phyloP scores from a whole-genome alignment of 148 eudicot genomes.

The Agrostemma githago region DNA sequence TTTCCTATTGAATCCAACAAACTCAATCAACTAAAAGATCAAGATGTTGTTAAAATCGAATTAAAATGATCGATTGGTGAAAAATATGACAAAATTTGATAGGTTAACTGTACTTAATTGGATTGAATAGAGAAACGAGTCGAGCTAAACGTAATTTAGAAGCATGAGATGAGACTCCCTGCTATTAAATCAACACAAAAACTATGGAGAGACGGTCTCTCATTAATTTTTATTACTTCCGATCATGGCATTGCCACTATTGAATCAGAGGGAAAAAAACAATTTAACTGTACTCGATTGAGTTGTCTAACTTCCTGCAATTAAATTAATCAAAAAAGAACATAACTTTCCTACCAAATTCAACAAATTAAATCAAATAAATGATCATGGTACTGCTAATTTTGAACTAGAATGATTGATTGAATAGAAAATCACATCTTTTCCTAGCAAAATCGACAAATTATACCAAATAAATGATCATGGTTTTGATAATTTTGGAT shows the following conservation, averaged over 20 bases:
- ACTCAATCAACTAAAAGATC: not conserved
- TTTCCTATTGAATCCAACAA: not conserved
- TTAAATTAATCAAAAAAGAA: not conserved
- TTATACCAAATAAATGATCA: not conserved
- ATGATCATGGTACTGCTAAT: conserved; percentile 1
- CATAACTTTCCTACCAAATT: not conserved
- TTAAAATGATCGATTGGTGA: not conserved
- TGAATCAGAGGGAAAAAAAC: too few relatives aligned
- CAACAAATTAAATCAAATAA: not conserved
- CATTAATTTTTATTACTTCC: too few relatives aligned
- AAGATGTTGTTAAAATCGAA: not conserved
- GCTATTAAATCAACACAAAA: too few relatives aligned
- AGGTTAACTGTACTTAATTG: not conserved
- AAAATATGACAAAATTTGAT: too few relatives aligned
- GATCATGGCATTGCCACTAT: too few relatives aligned
- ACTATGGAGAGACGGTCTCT: too few relatives aligned
- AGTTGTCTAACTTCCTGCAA: not conserved
- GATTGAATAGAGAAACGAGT: not conserved
- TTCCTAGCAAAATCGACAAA: not conserved
- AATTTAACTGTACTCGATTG: not conserved
- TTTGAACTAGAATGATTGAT: not conserved
- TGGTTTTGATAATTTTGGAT: not conserved
- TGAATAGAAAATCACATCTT: not conserved
- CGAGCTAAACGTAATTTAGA: too few relatives aligned
- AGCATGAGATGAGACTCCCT: not conserved